Evolutionary conservation across 2,329 filamentous ascomycete genomes (phyloP).

Genomic region (Byssochlamys sp.): DNA sequence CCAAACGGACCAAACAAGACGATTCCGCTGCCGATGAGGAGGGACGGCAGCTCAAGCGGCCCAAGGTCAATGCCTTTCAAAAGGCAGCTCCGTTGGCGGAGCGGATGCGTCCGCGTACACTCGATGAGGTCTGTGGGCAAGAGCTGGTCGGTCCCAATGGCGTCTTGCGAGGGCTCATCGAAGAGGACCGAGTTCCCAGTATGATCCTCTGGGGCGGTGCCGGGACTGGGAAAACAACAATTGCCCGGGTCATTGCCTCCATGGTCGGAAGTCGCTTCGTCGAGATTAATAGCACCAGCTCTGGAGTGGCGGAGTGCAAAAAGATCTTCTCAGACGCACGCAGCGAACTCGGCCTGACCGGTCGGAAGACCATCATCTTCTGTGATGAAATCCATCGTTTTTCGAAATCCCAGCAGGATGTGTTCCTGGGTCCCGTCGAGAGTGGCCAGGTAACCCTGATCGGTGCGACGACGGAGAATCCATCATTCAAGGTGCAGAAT

Average conservation of each 20-base stretch:
- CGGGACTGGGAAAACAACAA: slow-evolving; percentile 51
- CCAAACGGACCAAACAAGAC: slow-evolving; percentile 14
- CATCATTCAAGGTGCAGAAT: slow-evolving; percentile 82
- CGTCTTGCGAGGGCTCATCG: slow-evolving; percentile 77
- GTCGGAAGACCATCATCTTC: slow-evolving; percentile 88
- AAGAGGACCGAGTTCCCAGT: slow-evolving; percentile 74
- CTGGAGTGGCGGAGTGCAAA: slow-evolving; percentile 81
- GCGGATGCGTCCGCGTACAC: slow-evolving; percentile 73
- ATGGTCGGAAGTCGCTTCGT: slow-evolving; percentile 78
- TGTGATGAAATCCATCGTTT: slow-evolving; percentile 95
- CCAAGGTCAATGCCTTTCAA: slow-evolving; percentile 54
- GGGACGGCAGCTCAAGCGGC: slow-evolving; percentile 50
- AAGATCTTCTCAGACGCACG: slow-evolving; percentile 79
- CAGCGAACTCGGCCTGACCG: slow-evolving; percentile 69
- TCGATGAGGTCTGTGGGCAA: slow-evolving; percentile 85
- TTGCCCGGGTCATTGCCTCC: slow-evolving; percentile 78
- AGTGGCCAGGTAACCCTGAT: slow-evolving; percentile 82
- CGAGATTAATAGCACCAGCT: slow-evolving; percentile 88
- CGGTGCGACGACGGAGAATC: slow-evolving; percentile 93
- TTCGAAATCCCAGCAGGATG: slow-evolving; percentile 84
- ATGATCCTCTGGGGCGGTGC: slow-evolving; percentile 73
- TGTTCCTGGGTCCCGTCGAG: slow-evolving; percentile 87
- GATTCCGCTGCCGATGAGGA: slow-evolving; percentile 18
- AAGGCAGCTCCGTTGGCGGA: slow-evolving; percentile 79
- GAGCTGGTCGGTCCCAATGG: slow-evolving; percentile 77